Evolutionary conservation across 257 asterid species (phyloP), one percentile per base, ranked within the genome.

Genomic region (Primulina huaijiensis): DNA sequence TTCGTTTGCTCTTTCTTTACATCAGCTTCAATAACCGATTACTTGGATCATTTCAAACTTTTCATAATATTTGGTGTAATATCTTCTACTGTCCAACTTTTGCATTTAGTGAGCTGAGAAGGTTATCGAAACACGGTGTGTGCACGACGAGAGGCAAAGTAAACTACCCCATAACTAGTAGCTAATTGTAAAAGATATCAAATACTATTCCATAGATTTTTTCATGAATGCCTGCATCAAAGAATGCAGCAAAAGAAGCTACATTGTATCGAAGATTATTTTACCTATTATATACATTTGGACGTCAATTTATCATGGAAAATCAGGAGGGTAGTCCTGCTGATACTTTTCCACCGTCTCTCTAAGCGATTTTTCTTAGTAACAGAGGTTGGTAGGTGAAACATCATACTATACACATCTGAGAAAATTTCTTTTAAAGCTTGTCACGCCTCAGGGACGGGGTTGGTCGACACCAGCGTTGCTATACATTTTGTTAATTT

Each of bases 381-480:
- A 90, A 3, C 35, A 57, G 55, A 92, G 95, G 81, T 92, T 88
- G 62, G 92, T 69, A 7, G 98, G 96, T 21, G 81, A 82, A 62
- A 72, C 74, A 52, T 93, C 96, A n/a, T n/a, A n/a, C n/a, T n/a
- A 74, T 90, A 90, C 8, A 93, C 97, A 62, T 93, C 98, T 20
- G 88, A 78, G 73, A 93, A 87, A 4, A 82, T 62, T 21, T 90
- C 92, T 59, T 31, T 60, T 12, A 93, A 30, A 8, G 46, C 38
- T 3, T n/a, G n/a, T n/a, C n/a, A n/a, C n/a, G n/a, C n/a, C n/a
- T n/a, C n/a, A n/a, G n/a, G n/a, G n/a, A n/a, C n/a, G n/a, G n/a
- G n/a, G n/a, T n/a, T n/a, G n/a, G n/a, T n/a, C n/a, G n/a, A n/a
- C n/a, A n/a, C n/a, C n/a, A n/a, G n/a, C n/a, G n/a, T n/a, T n/a